A percentile compares a stretch with the other conserved stretches of the same genome.
Conservation (phyloP, 176 grass and related monocot genomes). For the Guadua angustifolia region DNA sequence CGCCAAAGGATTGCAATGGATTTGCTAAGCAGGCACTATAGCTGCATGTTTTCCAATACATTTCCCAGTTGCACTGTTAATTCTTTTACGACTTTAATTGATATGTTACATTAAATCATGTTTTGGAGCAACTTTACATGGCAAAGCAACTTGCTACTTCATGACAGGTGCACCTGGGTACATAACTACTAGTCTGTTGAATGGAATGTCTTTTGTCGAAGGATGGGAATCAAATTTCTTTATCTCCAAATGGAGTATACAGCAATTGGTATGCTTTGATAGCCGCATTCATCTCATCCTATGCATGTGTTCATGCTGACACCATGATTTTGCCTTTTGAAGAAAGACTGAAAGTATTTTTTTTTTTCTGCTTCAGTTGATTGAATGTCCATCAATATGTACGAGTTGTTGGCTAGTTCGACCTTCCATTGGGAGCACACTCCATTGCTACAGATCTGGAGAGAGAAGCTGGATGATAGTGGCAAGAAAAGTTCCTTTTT, state of each 20-base stretch:
- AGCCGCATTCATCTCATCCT: slow-evolving; percentile 14
- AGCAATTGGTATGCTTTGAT: slow-evolving; percentile 82
- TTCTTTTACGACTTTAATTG: neutral
- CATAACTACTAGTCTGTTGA: slow-evolving; percentile 84
- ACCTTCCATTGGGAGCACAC: slow-evolving; percentile 72
- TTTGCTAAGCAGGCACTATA: neutral
- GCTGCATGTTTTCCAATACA: neutral
- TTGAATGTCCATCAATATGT: slow-evolving; percentile 99
- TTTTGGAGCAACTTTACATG: slow-evolving; percentile 24
- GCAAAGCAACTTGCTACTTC: slow-evolving; percentile 29
- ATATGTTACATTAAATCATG: slow-evolving; percentile 13
- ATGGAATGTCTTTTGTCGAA: slow-evolving; percentile 97
- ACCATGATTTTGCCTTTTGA: slow-evolving; percentile 19
- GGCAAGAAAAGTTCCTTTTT: slow-evolving; percentile 65
- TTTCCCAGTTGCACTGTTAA: neutral
- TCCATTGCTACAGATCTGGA: slow-evolving; percentile 92
- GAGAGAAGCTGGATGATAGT: slow-evolving; percentile 55
- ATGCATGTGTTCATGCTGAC: slow-evolving; percentile 10
- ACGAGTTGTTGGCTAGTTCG: slow-evolving; percentile 78
- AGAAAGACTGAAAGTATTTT: slow-evolving; percentile 25
- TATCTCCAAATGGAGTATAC: slow-evolving; percentile 96
- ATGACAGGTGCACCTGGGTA: slow-evolving; percentile 94
- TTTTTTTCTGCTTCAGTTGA: slow-evolving; percentile 71
- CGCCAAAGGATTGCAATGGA: neutral
- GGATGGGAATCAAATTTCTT: slow-evolving; percentile 95